Base-by-base conservation (phyloP, 2,329 filamentous ascomycete genomes). In the Furcasterigmium furcatum region DNA sequence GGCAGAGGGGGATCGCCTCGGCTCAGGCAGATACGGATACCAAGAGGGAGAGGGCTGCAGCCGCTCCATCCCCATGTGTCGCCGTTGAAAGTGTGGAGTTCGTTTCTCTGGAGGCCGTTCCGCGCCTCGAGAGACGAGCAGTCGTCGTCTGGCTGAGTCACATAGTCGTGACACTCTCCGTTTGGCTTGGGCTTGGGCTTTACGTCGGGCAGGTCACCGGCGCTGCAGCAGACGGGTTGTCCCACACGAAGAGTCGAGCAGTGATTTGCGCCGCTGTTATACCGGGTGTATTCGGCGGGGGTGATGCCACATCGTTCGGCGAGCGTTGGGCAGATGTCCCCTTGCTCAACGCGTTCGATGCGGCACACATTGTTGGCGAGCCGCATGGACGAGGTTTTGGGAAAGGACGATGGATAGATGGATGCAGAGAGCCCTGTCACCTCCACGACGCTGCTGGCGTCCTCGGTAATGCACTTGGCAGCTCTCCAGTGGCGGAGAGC, bases 11-110 rank as follows among this genome's bases (percentile, higher is more conserved):
- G 57, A 8, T 51, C 54, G 4, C 65, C 66, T 2, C 48, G 48
- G 51, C 63, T 65, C 1, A 69, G 47, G 22, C 66, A 68, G 10
- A 68, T 65, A 4, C 47, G 46, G 13, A 54, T 51, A 4, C 52
- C 57, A 1, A 55, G 41, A 21, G 54, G 50, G 3, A 66, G 52
- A 9, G 52, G 48, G 39, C 38, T 44, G 30, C 66, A 70, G 18
- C 62, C 64, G 8, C 46, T 54, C 57, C 64, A 70, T 1, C 60
- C 65, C 65, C 66, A 70, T 0, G 65, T 69, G 41, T 64, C 16
- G 10, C 59, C 63, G 53, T 69, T 70, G 10, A 54, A 55, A 9
- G 6, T 20, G n/a, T 36, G n/a, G n/a, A 36, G 34, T 6, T 36
- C 19, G n/a, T 36, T 20, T 20, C n/a, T 16, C 14, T 36, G 7